Base-by-base conservation (phyloP, 257 asterid species). In the Hygrophila difformis region DNA sequence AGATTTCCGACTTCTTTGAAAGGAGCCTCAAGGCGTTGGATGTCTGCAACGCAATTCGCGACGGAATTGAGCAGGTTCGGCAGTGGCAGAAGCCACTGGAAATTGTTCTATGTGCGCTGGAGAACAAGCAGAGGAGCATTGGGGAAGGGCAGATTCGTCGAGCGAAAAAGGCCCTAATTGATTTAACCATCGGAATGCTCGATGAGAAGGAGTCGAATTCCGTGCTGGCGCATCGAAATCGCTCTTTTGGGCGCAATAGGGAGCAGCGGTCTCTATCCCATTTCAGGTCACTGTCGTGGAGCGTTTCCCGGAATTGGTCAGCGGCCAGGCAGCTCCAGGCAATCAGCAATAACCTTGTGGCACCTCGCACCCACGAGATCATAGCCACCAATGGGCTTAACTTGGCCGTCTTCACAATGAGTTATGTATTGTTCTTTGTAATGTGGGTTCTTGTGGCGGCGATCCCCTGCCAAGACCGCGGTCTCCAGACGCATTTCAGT, bases 391-490 rank as follows among this genome's bases (percentile, higher is more conserved):
- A 67, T 49, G 94, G 95, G 7, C 72, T 91, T 12, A 79, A 56
- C 0, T 65, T 75, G 10, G 88, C 81, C 26, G 83, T 82, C 56
- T 91, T 60, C 60, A 78, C 95, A 0, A 91, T 91, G 99, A 91
- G 67, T 59, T 72, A 80, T 36, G 93, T 82, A 52, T 61, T 86
- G n/a, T 40, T 86, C 10, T 86, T 91, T 19, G 83, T 78, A 19
- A 82, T 76, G 95, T 91, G 96, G 95, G 83, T 84, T n/a, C 84
- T 91, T 2, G 99, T 91, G 20, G 99, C 99, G 0, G 97, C 97
- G 0, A 82, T 91, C 26, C 99, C 99, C 0, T 91, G 99, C 48
- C 99, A 91, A 48, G 99, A 91, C 37, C 88, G 99, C 0, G 97
- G 99, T 23, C 84, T 91, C 0, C 94, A 82, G 26, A 60, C 84